phyloP scores from a whole-genome alignment of 2,329 filamentous ascomycete genomes.

The Penicillium brevicompactum region DNA sequence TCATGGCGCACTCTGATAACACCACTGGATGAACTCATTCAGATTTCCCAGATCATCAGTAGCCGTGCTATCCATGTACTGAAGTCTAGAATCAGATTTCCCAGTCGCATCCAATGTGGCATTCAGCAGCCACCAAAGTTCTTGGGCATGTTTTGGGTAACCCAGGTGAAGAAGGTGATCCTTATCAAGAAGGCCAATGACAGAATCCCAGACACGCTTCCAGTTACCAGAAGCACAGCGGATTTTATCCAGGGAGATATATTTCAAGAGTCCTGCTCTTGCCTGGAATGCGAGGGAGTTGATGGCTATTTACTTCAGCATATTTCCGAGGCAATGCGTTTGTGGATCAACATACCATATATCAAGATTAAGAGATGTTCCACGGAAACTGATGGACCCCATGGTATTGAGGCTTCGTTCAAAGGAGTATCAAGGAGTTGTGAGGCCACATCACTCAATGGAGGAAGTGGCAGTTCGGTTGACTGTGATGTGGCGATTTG shows the following conservation, averaged over 20 bases:
- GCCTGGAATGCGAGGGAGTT: slow-evolving; percentile 34
- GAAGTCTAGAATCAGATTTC: slow-evolving; percentile 13
- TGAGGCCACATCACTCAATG: slow-evolving; percentile 25
- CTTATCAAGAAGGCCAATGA: slow-evolving; percentile 15
- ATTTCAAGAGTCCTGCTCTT: slow-evolving; percentile 28
- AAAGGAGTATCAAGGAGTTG: slow-evolving; percentile 26
- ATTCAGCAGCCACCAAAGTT: slow-evolving; percentile 34
- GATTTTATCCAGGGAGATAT: slow-evolving; percentile 28
- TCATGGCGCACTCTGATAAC: slow-evolving; percentile 7
- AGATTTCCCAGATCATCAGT: slow-evolving; percentile 34
- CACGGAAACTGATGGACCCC: slow-evolving; percentile 28
- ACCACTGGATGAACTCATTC: slow-evolving; percentile 35
- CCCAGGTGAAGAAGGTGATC: slow-evolving; percentile 29
- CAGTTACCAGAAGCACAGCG: slow-evolving; percentile 30
- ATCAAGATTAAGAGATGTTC: slow-evolving; percentile 35
- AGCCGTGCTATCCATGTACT: slow-evolving; percentile 29
- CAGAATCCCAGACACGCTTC: slow-evolving; percentile 31
- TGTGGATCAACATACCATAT: slow-evolving; percentile 24
- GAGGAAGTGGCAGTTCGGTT: slow-evolving; percentile 20
- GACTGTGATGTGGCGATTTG: slow-evolving; percentile 16
- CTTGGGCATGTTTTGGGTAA: slow-evolving; percentile 36
- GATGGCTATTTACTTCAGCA: slow-evolving; percentile 22
- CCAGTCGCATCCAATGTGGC: slow-evolving; percentile 26
- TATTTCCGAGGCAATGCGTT: background rate
- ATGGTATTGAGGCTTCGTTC: slow-evolving; percentile 16